phyloP scores from a whole-genome alignment of 208 protist genomes.

The Lotmaria passim region DNA sequence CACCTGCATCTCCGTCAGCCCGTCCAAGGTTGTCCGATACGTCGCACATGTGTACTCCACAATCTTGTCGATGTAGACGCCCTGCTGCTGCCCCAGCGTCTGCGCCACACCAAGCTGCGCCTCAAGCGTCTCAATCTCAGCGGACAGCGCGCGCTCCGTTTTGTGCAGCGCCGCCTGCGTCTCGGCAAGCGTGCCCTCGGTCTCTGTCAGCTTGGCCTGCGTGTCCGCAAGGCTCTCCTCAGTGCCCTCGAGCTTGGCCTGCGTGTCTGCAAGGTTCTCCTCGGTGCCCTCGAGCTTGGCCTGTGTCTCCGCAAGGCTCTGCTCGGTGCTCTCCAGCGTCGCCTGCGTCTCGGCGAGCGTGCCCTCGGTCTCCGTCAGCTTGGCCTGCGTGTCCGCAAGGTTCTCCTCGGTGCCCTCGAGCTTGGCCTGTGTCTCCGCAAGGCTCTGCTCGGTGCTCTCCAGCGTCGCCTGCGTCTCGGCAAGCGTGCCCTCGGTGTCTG shows the following conservation, averaged over 20 bases:
- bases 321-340: constrained; percentile 39
- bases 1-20: constrained; percentile 37
- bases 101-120: constrained; percentile 20
- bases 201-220: constrained; percentile 34
- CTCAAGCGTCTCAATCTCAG: constrained; percentile 33
- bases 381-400: too few relatives aligned
- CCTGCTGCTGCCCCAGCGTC: constrained; percentile 13
- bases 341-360: background rate
- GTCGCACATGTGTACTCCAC: constrained; percentile 23
- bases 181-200: constrained; percentile 33
- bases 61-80: constrained; percentile 29
- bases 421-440: too few relatives aligned
- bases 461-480: too few relatives aligned
- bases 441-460: too few relatives aligned
- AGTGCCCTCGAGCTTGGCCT: too few relatives aligned
- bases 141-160: constrained; percentile 13
- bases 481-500: too few relatives aligned
- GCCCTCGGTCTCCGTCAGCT: too few relatives aligned
- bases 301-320: constrained; percentile 29
- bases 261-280: too few relatives aligned
- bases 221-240: background rate
- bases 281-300: too few relatives aligned
- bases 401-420: too few relatives aligned
- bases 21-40: constrained; percentile 36
- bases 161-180: constrained; percentile 28